These are phyloP conservation scores for Cryphonectria parasitica DNA, from an alignment of 2,329 filamentous ascomycete species.

Conservation along the genomic window DNA sequence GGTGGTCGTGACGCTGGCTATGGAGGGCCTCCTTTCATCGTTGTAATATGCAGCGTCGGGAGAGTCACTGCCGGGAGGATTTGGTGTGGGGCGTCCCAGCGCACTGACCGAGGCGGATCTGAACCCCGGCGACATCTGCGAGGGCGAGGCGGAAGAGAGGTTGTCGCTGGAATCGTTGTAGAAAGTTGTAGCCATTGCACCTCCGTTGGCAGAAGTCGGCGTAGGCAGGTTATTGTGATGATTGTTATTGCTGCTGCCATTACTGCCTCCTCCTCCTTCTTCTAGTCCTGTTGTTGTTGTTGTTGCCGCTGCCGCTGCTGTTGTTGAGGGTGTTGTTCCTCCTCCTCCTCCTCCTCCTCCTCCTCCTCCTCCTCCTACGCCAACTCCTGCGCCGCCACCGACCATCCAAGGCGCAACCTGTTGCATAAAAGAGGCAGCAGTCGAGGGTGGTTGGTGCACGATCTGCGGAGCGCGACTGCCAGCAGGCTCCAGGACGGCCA, in stretches of 20 bases:
- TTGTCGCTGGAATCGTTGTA: slow-evolving; percentile 78
- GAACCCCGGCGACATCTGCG: slow-evolving; percentile 73
- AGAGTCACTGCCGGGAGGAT: slow-evolving; percentile 59
- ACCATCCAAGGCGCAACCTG: slow-evolving; percentile 65
- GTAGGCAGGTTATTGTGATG: slow-evolving; percentile 35
- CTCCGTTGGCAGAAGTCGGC: slow-evolving; percentile 40
- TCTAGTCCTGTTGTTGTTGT: neutral
- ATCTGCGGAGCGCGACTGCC: slow-evolving; percentile 57
- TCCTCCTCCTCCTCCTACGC: slow-evolving; percentile 3
- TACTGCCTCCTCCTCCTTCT: slow-evolving; percentile 23
- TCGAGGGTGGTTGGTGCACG: slow-evolving; percentile 58
- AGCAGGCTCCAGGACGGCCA: slow-evolving; percentile 68
- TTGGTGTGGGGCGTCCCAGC: slow-evolving; percentile 41
- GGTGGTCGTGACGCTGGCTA: slow-evolving; percentile 80
- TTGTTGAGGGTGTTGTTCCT: slow-evolving; percentile 38
- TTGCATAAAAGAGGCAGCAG: slow-evolving; percentile 44
- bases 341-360: slow-evolving; percentile 28
- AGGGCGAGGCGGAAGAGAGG: slow-evolving; percentile 51
- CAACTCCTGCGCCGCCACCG: slow-evolving; percentile 6
- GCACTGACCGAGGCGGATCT: slow-evolving; percentile 51
- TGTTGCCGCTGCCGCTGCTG: slow-evolving; percentile 37
- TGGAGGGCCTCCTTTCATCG: slow-evolving; percentile 82
- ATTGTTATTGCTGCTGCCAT: slow-evolving; percentile 39
- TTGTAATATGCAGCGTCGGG: slow-evolving; percentile 63
- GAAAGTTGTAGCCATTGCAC: slow-evolving; percentile 60